Evolutionary conservation across 495 filamentous ascomycete species (phyloP).

Genomic region (Trichocladium uniseriatum): DNA sequence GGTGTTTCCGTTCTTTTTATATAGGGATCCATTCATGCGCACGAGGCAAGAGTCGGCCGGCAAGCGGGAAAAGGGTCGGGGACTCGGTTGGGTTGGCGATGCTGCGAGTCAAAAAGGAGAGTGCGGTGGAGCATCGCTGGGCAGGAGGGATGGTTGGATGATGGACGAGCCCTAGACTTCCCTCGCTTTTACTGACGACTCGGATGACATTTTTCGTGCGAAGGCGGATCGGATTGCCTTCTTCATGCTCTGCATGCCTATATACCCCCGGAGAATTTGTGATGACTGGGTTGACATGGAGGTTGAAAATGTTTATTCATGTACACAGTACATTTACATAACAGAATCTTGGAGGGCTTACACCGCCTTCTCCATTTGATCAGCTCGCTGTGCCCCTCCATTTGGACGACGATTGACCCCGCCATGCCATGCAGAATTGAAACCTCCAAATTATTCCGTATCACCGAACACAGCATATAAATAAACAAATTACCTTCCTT

Average conservation of each 20-base stretch:
- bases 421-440: slow-evolving; percentile 8
- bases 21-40: too few species aligned
- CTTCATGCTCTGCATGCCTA: slow-evolving; percentile 6
- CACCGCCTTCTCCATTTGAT: slow-evolving; percentile 17
- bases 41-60: too few species aligned
- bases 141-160: neutral
- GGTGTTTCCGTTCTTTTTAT: neutral
- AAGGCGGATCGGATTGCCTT: neutral
- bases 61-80: too few species aligned
- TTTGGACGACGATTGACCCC: slow-evolving; percentile 14
- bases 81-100: neutral
- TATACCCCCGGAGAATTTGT: slow-evolving; percentile 5
- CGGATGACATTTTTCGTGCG: neutral
- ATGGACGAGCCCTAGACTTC: neutral
- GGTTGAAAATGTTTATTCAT: neutral
- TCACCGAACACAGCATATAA: too few species aligned
- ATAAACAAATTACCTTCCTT: too few species aligned
- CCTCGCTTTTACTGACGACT: slow-evolving; percentile 7
- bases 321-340: neutral
- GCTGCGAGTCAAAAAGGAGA: neutral
- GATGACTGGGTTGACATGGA: neutral
- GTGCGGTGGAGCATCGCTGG: neutral
- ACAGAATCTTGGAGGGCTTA: neutral
- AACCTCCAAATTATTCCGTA: too few species aligned
- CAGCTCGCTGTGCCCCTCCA: slow-evolving; percentile 12